Evolutionary conservation across 169 alveolate genomes (phyloP), one percentile per base, ranked within the genome.

Genomic region (Hepatocystis sp.): DNA sequence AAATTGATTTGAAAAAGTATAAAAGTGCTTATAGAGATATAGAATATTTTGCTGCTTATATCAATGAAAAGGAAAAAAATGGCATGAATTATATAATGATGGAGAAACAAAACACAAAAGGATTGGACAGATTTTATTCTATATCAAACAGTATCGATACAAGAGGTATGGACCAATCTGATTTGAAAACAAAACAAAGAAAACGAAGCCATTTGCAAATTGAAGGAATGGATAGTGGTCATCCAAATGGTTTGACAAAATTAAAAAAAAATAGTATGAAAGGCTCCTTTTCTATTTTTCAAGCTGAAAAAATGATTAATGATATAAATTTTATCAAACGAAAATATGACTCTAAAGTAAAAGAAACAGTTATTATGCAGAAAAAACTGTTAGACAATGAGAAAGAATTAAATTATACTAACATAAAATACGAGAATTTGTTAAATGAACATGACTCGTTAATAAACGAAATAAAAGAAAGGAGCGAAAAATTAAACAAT

Each of bases 291-390:
- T 81, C 84, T 0, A 23, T 64, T 11, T 81, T 81, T 30, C 66
- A 81, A 39, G 23, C 84, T 0, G 53, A 39, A 42, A 81, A 81
- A 51, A 23, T 81, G 81, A 81, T 81, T 5, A 81, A 81, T 25
- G 84, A 81, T 39, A 39, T 81, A 17, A 81, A 56, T 66, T 81
- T 61, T 39, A 61, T 81, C n/a, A 61, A 66, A n/a, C 21, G 89
- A 49, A 81, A 81, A 44, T 81, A 81, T 11, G 89, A 81, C 7
- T 81, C 89, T 5, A 81, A 81, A 27, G 60, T 56, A 42, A 81
- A 81, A 42, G 89, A 81, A 81, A 81, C 81, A 4, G 11, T 81
- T 21, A 61, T 4, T n/a, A 81, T 81, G 89, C 89, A 81, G 25
- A 81, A 28, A 10, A 81, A 63, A 19, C 7, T 81, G 55, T 53